These are phyloP conservation scores for Cicer pinnatifidum DNA, from an alignment of 306 rosid genomes.

Conservation along the genomic window DNA sequence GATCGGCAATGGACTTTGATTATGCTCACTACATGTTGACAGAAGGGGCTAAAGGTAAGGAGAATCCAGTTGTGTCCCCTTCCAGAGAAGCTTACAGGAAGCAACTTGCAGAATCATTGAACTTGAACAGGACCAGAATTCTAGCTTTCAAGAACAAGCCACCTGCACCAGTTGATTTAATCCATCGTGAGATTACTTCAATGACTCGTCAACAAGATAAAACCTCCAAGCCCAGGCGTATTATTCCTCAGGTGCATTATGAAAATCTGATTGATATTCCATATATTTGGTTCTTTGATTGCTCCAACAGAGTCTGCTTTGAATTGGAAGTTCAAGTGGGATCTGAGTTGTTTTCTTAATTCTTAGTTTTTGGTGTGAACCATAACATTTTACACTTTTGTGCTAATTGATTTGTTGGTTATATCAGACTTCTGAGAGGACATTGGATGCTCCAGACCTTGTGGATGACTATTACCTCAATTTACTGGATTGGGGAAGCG, in stretches of 20 bases:
- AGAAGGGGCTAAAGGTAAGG: conserved; percentile 68
- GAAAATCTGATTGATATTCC: neutral
- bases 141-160: conserved; percentile 93
- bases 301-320: neutral
- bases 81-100: conserved; percentile 71
- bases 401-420: conserved; percentile 7
- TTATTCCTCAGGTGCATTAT: conserved; percentile 73
- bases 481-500: conserved; percentile 82
- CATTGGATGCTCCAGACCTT: conserved; percentile 87
- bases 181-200: conserved; percentile 54
- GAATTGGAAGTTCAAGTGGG: too few species aligned
- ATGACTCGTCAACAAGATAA: conserved; percentile 51
- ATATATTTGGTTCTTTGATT: neutral
- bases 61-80: conserved; percentile 64
- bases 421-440: conserved; percentile 76
- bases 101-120: conserved; percentile 71
- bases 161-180: conserved; percentile 63
- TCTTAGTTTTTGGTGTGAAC: neutral
- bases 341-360: neutral
- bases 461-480: conserved; percentile 84
- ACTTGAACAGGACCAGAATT: conserved; percentile 82
- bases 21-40: conserved; percentile 67
- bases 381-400: neutral
- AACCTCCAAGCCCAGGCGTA: conserved; percentile 54
- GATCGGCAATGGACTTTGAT: conserved; percentile 68